A percentile compares a stretch with the other conserved stretches of the same genome.
Evolutionary conservation across 345 rosid genomes (phyloP).

Genomic region (Pistacia integerrima): DNA sequence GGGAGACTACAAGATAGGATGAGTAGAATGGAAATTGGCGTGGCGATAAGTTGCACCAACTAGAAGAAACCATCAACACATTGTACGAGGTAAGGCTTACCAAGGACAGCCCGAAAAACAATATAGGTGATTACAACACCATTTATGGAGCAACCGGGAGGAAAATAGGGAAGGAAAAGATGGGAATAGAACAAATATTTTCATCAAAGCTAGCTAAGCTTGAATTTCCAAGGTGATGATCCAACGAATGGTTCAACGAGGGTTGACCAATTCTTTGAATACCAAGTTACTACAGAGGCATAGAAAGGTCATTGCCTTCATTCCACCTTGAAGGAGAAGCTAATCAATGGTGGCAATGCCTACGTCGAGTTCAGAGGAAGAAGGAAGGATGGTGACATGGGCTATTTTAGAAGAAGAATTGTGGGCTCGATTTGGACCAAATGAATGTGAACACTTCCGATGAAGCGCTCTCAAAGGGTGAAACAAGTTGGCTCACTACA

Average conservation of each 20-base stretch:
- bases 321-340: constrained; percentile 1
- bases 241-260: not conserved
- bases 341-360: constrained; percentile 10
- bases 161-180: too few species aligned
- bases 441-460: not conserved
- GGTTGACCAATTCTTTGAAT: too few species aligned
- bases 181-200: too few species aligned
- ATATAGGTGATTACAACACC: too few species aligned
- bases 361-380: not conserved
- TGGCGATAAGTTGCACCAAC: not conserved
- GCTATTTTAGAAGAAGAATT: not conserved
- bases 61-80: not conserved
- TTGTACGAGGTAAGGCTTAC: not conserved
- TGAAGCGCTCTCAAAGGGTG: not conserved
- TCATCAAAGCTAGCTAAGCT: not conserved
- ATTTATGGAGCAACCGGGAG: too few species aligned
- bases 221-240: not conserved
- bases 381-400: not conserved
- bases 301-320: not conserved
- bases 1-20: not conserved
- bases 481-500: not conserved
- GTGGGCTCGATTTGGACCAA: not conserved
- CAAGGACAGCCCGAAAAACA: too few species aligned
- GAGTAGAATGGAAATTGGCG: too few species aligned
- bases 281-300: not conserved